Percentiles rank a stretch among this genome's conserved stretches.
phyloP scores from a whole-genome alignment of 352 stramenopile species.

The Globisporangium barbulae region DNA sequence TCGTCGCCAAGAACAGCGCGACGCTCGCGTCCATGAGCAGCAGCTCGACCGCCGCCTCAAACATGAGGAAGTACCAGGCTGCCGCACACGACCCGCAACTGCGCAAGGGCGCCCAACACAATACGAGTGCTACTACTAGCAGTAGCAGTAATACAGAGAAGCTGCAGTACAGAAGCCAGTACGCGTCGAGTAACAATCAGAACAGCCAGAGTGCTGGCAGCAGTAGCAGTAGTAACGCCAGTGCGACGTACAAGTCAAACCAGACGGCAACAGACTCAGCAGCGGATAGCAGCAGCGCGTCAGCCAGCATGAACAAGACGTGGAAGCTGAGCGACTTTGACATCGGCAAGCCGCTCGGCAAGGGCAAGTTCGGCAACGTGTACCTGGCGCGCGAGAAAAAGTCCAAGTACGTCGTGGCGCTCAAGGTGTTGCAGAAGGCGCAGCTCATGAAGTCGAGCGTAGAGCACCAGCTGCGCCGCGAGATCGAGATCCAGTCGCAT shows the following conservation, averaged over 20 bases:
- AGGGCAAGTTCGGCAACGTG: conserved; percentile 98
- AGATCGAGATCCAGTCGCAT: conserved; percentile 99
- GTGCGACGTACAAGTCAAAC: neutral
- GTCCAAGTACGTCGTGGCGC: conserved; percentile 98
- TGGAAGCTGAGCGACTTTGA: conserved; percentile 99
- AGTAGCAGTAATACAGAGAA: conserved; percentile 17
- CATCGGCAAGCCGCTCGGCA: conserved; percentile 97
- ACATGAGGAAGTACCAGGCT: conserved; percentile 4
- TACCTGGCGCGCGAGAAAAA: conserved; percentile 98
- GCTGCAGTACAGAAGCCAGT: conserved; percentile 7
- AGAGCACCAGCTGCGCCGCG: conserved; percentile 97
- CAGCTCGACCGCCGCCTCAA: neutral
- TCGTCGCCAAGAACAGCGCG: conserved; percentile 14
- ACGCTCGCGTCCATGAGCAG: conserved; percentile 13
- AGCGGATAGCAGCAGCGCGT: conserved; percentile 7
- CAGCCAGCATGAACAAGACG: conserved; percentile 30
- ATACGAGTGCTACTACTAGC: neutral
- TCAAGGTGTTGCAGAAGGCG: conserved; percentile 98
- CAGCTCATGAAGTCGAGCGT: conserved; percentile 97
- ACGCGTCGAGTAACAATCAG: neutral
- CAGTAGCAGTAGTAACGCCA: conserved; percentile 1
- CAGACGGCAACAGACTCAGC: neutral
- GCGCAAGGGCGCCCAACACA: neutral
- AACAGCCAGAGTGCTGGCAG: neutral
- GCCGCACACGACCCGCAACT: neutral